These are phyloP conservation scores for Umbelopsis sp. DNA, from an alignment of 192 early-diverging fungal genomes.

Conservation along the genomic window DNA sequence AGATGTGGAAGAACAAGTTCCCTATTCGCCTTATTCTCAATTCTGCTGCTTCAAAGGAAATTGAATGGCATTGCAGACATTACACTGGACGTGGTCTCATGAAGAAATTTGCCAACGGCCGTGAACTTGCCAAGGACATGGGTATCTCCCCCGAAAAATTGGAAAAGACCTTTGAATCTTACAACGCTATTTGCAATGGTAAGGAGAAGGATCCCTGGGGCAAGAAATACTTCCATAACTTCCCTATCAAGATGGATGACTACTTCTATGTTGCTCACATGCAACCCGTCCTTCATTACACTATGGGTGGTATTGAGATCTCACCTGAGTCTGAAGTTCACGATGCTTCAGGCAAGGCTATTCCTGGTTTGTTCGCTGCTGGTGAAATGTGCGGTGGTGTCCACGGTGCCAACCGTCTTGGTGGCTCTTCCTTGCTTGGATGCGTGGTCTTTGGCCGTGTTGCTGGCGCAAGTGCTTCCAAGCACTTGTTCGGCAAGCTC, in stretches of 20 bases:
- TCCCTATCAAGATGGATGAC: slow-evolving; percentile 55
- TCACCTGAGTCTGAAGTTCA: slow-evolving; percentile 69
- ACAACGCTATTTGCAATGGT: slow-evolving; percentile 60
- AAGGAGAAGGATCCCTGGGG: slow-evolving; percentile 67
- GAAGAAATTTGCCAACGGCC: slow-evolving; percentile 77
- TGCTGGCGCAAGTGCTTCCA: slow-evolving; percentile 73
- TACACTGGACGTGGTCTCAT: slow-evolving; percentile 89
- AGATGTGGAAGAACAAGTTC: slow-evolving; percentile 86
- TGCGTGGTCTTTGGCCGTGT: slow-evolving; percentile 97
- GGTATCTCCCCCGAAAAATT: slow-evolving; percentile 53
- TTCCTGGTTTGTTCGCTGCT: slow-evolving; percentile 86
- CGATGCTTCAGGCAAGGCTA: slow-evolving; percentile 50
- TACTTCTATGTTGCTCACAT: slow-evolving; percentile 72
- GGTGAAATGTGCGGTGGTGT: slow-evolving; percentile 97
- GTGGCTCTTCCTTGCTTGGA: slow-evolving; percentile 90
- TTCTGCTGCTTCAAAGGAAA: slow-evolving; percentile 83
- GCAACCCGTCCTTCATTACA: slow-evolving; percentile 85
- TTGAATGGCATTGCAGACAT: slow-evolving; percentile 93
- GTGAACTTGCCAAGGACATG: slow-evolving; percentile 81
- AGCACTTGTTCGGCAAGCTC: slow-evolving; percentile 61
- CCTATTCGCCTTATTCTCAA: slow-evolving; percentile 85
- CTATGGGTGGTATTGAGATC: slow-evolving; percentile 90
- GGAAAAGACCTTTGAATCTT: slow-evolving; percentile 57
- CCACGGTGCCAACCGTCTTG: slow-evolving; percentile 96
- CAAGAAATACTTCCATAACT: slow-evolving; percentile 70